Evolutionary conservation across 2,329 filamentous ascomycete genomes (phyloP), one percentile per base, ranked within the genome.

Genomic region (Neospermospora avenae): DNA sequence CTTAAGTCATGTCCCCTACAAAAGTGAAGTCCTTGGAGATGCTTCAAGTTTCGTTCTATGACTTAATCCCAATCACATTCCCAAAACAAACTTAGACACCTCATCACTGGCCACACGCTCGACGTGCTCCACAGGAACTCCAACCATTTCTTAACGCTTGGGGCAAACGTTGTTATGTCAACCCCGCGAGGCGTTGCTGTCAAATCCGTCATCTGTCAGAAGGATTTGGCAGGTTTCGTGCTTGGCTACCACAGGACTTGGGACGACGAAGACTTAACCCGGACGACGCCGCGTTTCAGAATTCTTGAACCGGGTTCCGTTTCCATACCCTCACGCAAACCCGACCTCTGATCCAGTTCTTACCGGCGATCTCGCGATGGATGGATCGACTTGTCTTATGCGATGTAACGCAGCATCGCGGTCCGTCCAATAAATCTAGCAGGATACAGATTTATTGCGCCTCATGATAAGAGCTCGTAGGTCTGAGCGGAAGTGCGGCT

Each of bases 401-500:
- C n/a, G 28, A 51, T 51, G n/a, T 8, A 10, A 49, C 28, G 22
- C 51, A 25, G 8, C 8, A 16, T 34, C 18, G 28, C 10, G 31
- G 28, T 48, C 18, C 35, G 18, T 22, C 42, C 42, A 28, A 31
- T 46, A 46, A 28, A 46, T 45, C 39, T n/a, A 39, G 24, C 55
- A 39, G 35, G 14, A 28, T 34, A 28, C 45, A 13, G 35, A 28
- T 37, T 51, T 51, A 37, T 18, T 13, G 20, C 25, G 39, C 51
- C 42, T 57, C 53, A 39, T 25, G 49, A 52, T 58, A 61, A n/a
- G 37, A 35, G 28, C 55, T 58, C 13, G 58, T 72, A 39, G 70
- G 69, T 42, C 72, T 63, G 45, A 72, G 44, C 3, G 68, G 67
- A 52, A 77, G 61, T 5, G 74, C 75, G 24, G 70, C 70, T 69